Base-by-base conservation (phyloP, 768 basidiomycete genomes). In the Psilocybe sp. region DNA sequence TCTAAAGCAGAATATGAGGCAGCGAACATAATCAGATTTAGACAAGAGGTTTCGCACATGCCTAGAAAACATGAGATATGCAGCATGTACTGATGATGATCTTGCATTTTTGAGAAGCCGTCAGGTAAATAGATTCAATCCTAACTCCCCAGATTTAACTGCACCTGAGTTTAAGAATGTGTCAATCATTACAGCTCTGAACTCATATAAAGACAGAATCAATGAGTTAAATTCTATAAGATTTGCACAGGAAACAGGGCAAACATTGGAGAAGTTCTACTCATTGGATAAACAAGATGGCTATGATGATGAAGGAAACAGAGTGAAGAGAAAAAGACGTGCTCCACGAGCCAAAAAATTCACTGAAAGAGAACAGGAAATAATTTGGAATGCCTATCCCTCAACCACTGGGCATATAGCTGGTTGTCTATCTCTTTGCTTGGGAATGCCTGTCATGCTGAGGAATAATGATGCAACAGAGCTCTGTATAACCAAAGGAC, bases 1-100 rank as follows among this genome's bases (percentile, higher is more conserved):
- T 11, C 46, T 72, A 5, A 47, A 57, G 13, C 13, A 69, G 52
- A 72, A 72, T 45, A 72, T 72, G 70, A 31, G 68, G 34, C 69
- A 70, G 45, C 36, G 15, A 13, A 39, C 18, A 12, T 51, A 65
- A 42, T 51, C 60, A 13, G 7, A n/a, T 4, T 46, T 58, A 0
- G 71, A 75, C 58, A 42, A 34, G 1, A 52, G 55, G 37, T 59
- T 71, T 1, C 33, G 69, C 18, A 61, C 44, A 14, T 66, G 49
- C 16, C 23, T 58, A 20, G 53, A 55, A 35, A 60, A 57, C 32
- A 49, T 60, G 49, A 15, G 53, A 15, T 73, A 68, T 49, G 57
- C 53, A 31, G 48, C 60, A 8, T 76, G 71, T 51, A 71, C 67
- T n/a, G 0, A 20, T 1, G 60, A 60, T 7, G 68, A 74, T 51